Evolutionary conservation across 129 eudicot species (phyloP).

Genomic region (Centrapalus pauciflorus): DNA sequence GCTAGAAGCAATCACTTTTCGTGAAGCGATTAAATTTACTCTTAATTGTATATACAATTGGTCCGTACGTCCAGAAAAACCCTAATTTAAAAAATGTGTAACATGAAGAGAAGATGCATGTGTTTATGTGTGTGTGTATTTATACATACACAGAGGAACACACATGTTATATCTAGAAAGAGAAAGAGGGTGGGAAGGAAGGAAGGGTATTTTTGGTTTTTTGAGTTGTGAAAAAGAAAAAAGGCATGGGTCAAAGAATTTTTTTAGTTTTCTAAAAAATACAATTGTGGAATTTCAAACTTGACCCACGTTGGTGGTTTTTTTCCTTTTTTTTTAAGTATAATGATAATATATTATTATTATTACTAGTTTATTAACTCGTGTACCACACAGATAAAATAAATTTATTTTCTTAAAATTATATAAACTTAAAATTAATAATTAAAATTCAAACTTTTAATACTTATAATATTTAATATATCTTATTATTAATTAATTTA

Average conservation of each 20-base stretch:
- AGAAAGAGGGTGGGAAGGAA: neutral
- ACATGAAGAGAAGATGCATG: conserved; percentile 2
- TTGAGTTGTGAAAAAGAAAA: conserved; percentile 3
- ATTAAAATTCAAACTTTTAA: too few relatives aligned
- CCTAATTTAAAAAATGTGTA: conserved; percentile 14
- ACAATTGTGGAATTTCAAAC: conserved; percentile 17
- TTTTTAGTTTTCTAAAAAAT: conserved; percentile 19
- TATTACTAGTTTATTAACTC: too few relatives aligned
- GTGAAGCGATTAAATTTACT: neutral
- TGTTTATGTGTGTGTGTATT: neutral
- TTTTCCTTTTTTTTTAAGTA: neutral
- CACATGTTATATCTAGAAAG: conserved; percentile 6
- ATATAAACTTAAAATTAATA: too few relatives aligned
- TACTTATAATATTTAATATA: too few relatives aligned
- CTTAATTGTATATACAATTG: neutral
- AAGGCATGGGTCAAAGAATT: conserved; percentile 16
- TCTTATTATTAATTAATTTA: too few relatives aligned
- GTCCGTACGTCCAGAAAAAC: neutral
- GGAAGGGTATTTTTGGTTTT: neutral
- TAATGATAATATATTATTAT: neutral
- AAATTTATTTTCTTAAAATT: too few relatives aligned
- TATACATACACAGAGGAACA: neutral
- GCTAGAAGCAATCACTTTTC: conserved; percentile 16
- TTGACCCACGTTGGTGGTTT: conserved; percentile 21
- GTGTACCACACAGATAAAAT: too few relatives aligned